phyloP scores from a whole-genome alignment of 768 basidiomycete genomes.

The Dendrothele bispora region DNA sequence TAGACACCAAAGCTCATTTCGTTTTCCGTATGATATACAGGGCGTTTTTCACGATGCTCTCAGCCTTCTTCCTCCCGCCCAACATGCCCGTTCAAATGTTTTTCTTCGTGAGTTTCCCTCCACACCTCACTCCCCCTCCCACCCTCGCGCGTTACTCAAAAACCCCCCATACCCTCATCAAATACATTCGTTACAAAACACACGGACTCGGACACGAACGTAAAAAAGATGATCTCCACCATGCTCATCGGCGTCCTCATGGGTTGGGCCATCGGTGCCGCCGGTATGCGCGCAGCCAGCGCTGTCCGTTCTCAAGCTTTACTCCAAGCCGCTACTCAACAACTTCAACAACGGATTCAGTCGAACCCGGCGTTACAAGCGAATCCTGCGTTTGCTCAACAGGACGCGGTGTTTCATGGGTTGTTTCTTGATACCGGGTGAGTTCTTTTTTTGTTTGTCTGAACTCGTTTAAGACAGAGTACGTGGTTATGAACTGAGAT shows the following conservation, averaged over 20 bases:
- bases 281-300: constrained; percentile 51
- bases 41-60: constrained; percentile 45
- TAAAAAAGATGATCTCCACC: constrained; percentile 35
- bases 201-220: too few species aligned
- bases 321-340: constrained; percentile 24
- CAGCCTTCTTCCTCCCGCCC: constrained; percentile 46
- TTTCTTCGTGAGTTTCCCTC: constrained; percentile 39
- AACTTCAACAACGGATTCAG: constrained; percentile 33
- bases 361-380: constrained; percentile 27
- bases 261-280: constrained; percentile 57
- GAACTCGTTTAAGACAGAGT: too few species aligned
- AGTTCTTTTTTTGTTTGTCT: too few species aligned
- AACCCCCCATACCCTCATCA: too few species aligned
- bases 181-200: too few species aligned
- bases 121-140: too few species aligned
- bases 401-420: constrained; percentile 45
- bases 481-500: too few species aligned
- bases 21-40: constrained; percentile 17
- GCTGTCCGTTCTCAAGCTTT: constrained; percentile 34
- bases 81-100: constrained; percentile 48
- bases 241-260: constrained; percentile 45
- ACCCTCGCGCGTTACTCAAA: too few species aligned
- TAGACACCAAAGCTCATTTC: background rate
- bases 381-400: constrained; percentile 37
- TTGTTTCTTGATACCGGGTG: constrained; percentile 46